These are phyloP conservation scores for Exophiala phaeomuriformis DNA, from an alignment of 2,329 filamentous ascomycete species.

Conservation along the genomic window DNA sequence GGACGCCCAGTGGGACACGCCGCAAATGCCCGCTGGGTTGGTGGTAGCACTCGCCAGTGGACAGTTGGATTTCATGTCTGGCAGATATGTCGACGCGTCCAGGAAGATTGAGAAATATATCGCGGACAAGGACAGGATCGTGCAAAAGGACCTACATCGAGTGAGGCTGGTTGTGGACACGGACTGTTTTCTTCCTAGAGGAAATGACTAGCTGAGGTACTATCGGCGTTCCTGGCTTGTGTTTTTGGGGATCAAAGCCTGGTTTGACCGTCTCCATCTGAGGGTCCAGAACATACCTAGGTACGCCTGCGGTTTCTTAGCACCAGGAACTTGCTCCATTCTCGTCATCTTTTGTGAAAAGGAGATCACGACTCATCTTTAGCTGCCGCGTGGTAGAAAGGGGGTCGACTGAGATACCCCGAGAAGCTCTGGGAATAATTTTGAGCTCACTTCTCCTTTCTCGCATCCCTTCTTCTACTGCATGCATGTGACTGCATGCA, in stretches of 20 bases:
- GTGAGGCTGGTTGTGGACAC: constrained; percentile 17
- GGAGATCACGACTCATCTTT: too few relatives aligned
- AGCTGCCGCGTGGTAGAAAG: too few relatives aligned
- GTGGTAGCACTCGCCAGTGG: constrained; percentile 17
- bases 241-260: neutral
- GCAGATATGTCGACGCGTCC: constrained; percentile 17
- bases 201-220: neutral
- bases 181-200: constrained; percentile 13
- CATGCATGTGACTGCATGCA: too few relatives aligned
- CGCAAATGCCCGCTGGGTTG: constrained; percentile 21
- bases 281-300: too few relatives aligned
- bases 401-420: too few relatives aligned
- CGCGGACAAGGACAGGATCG: constrained; percentile 15
- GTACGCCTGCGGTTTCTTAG: too few relatives aligned
- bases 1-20: constrained; percentile 18
- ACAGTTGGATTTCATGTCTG: constrained; percentile 19
- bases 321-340: too few relatives aligned
- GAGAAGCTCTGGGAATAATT: too few relatives aligned
- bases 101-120: constrained; percentile 14
- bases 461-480: too few relatives aligned
- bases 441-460: too few relatives aligned
- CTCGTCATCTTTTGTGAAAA: too few relatives aligned
- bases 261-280: too few relatives aligned
- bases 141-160: constrained; percentile 15
- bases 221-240: neutral